Conservation (phyloP, 192 early-diverging fungal species). For the Gonapodya prolifera region DNA sequence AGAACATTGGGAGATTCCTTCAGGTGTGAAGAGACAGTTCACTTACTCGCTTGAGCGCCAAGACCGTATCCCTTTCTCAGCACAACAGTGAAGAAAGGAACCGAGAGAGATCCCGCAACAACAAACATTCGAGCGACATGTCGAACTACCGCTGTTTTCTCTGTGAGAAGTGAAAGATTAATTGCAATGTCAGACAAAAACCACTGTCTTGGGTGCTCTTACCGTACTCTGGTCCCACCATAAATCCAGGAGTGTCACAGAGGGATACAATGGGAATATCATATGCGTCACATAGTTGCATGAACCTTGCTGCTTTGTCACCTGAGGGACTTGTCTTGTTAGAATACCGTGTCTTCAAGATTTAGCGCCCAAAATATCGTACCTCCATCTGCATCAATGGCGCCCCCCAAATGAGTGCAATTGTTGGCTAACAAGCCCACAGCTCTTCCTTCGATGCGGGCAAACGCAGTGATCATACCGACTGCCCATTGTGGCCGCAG, state of each 20-base stretch:
- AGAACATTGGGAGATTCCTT: too few species aligned
- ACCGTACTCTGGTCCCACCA: constrained; percentile 14
- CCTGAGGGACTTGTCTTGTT: not conserved
- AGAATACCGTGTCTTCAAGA: too few species aligned
- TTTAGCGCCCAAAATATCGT: too few species aligned
- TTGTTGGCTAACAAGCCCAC: constrained; percentile 18
- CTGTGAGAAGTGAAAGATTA: not conserved
- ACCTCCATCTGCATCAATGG: constrained; percentile 8
- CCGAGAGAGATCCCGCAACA: not conserved
- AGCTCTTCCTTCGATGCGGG: constrained; percentile 10
- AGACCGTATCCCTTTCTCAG: constrained; percentile 14
- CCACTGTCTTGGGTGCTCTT: not conserved
- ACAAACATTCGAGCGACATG: constrained; percentile 12
- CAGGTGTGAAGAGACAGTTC: too few species aligned
- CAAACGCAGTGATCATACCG: constrained; percentile 11
- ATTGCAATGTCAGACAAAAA: not conserved
- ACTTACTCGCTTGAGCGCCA: constrained; percentile 14
- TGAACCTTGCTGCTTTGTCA: constrained; percentile 8
- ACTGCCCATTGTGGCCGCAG: not conserved
- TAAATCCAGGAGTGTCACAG: constrained; percentile 20
- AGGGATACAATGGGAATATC: constrained; percentile 11
- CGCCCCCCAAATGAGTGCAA: constrained; percentile 9
- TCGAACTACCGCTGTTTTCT: constrained; percentile 13
- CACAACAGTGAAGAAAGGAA: constrained; percentile 3
- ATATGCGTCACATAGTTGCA: constrained; percentile 10